phyloP scores from a whole-genome alignment of 2,329 filamentous ascomycete species.

The Penicillium glabrum region DNA sequence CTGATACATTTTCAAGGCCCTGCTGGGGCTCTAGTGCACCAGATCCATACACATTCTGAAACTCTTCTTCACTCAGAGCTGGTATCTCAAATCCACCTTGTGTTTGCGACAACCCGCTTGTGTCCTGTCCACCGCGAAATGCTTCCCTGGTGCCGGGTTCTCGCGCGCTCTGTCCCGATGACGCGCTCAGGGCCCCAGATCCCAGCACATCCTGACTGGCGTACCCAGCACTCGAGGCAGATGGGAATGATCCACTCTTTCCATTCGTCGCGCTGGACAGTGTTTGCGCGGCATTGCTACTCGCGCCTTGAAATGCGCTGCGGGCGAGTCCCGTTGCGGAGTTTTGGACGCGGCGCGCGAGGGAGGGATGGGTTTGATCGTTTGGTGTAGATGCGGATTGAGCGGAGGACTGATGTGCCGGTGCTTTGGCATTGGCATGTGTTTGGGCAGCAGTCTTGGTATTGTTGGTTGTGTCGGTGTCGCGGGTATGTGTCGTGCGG shows the following conservation, averaged over 20 bases:
- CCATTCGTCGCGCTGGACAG: conserved; percentile 18
- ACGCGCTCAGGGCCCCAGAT: neutral
- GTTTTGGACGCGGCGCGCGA: conserved; percentile 29
- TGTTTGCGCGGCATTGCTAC: conserved; percentile 17
- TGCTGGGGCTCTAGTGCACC: neutral
- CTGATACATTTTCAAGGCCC: neutral
- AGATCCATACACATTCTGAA: conserved; percentile 12
- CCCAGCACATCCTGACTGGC: neutral
- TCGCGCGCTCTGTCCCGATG: neutral
- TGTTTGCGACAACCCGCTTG: neutral
- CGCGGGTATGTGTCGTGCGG: conserved; percentile 1
- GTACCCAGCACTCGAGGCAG: neutral
- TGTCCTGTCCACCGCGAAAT: neutral
- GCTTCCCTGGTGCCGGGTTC: neutral
- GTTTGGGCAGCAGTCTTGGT: neutral
- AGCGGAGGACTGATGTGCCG: neutral
- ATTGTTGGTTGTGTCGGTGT: neutral
- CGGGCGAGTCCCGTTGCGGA: conserved; percentile 37
- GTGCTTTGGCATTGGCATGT: neutral
- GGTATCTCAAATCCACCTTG: conserved; percentile 11
- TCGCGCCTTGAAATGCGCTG: conserved; percentile 24
- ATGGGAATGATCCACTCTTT: conserved; percentile 10
- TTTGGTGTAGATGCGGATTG: neutral
- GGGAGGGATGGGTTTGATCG: conserved; percentile 14
- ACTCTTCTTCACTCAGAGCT: conserved; percentile 20